Evolutionary conservation across 106 monocot genomes (phyloP), one percentile per base, ranked within the genome.

Genomic region (Allium fistulosum): DNA sequence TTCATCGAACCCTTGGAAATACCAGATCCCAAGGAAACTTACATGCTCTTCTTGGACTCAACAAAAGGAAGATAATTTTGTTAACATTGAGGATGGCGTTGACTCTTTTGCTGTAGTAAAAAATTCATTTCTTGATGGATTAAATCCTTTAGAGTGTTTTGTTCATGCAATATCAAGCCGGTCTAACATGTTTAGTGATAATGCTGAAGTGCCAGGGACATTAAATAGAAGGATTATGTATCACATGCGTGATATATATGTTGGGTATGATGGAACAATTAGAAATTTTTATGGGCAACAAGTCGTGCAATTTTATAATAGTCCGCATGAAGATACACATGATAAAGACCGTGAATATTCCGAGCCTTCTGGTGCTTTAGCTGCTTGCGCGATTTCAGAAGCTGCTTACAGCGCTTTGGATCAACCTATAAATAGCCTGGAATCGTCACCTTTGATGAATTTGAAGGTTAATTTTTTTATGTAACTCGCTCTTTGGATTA

Each of bases 321-420:
- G 70, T 60, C 65, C 46, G 48, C 48, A 83, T 58, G 65, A 69
- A 7, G 67, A 61, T 5, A 49, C 58, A 61, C 62, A 49, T 48
- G 12, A 0, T 63, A 62, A 64, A 26, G 58, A 62, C 28, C 37
- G 15, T 1, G 45, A 71, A 4, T 27, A 46, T 69, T 69, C 9
- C 62, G 13, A 59, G 55, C 92, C 97, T 77, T 82, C 83, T 50
- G 97, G 97, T 55, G 80, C 82, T 49, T 78, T 76, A 78, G 86
- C 97, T 79, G 80, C 92, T 62, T 87, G 78, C 79, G 79, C 97
- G 8, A 74, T 97, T 65, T 84, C 92, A 73, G 97, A 97, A 70
- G 84, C 92, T 72, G 97, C 97, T 45, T 97, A 97, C 80, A 87
- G 92, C 63, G 86, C 83, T 73, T 63, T 90, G 10, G 97, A 97